Conservation (phyloP, 305 asterid species). For the Solanum chacoense region DNA sequence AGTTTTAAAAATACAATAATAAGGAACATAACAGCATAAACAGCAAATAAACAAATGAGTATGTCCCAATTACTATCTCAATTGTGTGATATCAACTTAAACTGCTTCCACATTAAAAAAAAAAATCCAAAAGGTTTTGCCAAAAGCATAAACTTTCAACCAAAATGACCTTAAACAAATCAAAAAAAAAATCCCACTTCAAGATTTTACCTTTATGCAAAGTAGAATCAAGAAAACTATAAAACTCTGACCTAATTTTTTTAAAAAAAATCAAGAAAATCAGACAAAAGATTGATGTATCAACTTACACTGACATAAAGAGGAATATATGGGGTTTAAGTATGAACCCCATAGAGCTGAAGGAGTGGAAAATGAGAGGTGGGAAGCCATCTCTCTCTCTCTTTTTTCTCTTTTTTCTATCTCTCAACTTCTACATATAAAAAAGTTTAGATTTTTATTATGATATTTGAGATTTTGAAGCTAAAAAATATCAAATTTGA, state of each 20-base stretch:
- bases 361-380: slow-evolving; percentile 34
- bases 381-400: slow-evolving; percentile 26
- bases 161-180: neutral
- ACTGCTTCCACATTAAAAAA: neutral
- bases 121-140: neutral
- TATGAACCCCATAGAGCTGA: slow-evolving; percentile 33
- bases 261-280: neutral
- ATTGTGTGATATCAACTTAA: neutral
- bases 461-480: neutral
- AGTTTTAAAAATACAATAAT: neutral
- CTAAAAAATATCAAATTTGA: neutral
- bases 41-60: neutral
- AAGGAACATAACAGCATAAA: neutral
- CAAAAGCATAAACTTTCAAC: neutral
- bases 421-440: neutral
- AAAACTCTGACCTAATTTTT: neutral
- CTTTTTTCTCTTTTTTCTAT: slow-evolving; percentile 6
- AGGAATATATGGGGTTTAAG: slow-evolving; percentile 23
- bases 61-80: neutral
- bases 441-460: neutral
- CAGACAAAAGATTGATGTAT: neutral
- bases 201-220: neutral
- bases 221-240: neutral
- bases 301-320: slow-evolving; percentile 28
- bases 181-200: neutral